Evolutionary conservation across 495 filamentous ascomycete genomes (phyloP), one percentile per base, ranked within the genome.

Genomic region (Pyrenula aspistea): DNA sequence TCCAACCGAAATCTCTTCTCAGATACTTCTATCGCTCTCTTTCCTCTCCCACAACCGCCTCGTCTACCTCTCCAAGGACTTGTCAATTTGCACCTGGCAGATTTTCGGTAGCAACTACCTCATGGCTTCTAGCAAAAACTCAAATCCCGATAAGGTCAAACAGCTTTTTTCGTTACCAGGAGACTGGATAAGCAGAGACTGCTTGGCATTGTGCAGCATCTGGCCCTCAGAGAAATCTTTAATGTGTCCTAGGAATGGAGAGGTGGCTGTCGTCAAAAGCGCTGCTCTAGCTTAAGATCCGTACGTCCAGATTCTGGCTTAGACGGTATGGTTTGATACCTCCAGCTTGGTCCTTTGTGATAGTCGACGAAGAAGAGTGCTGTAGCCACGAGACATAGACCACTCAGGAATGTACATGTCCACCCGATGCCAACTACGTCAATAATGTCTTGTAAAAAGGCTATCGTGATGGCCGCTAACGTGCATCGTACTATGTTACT

Each of bases 191-290:
- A 63, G 56, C 50, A 60, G 49, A 47, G 61, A 69, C 51, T 63
- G 55, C 47, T 51, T 67, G 49, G 59, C 57, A 15, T 49, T 69
- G 22, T 67, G 58, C 55, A 48, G 25, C 31, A 52, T 69, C 12
- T 67, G 63, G 63, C 47, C 22, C 12, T 51, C 20, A 2, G 65
- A 67, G 25, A 66, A 51, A 51, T 59, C 57, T 53, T 62, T 69
- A 31, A 61, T 66, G n/a, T 67, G 63, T 56, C 63, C 65, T 15
- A 62, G 61, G 59, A 67, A 67, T 56, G 65, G 65, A 54, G 65
- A 63, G 52, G 60, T 64, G 23, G 63, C 60, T 24, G 56, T 67
- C 52, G 67, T 69, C 25, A 60, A 53, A 49, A 65, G 63, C 60
- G 36, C 54, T 48, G 24, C 52, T 12, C 51, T 63, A 54, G n/a